These are phyloP conservation scores for Lecanicillium sp. DNA, from an alignment of 2,329 filamentous ascomycete species.

Conservation along the genomic window DNA sequence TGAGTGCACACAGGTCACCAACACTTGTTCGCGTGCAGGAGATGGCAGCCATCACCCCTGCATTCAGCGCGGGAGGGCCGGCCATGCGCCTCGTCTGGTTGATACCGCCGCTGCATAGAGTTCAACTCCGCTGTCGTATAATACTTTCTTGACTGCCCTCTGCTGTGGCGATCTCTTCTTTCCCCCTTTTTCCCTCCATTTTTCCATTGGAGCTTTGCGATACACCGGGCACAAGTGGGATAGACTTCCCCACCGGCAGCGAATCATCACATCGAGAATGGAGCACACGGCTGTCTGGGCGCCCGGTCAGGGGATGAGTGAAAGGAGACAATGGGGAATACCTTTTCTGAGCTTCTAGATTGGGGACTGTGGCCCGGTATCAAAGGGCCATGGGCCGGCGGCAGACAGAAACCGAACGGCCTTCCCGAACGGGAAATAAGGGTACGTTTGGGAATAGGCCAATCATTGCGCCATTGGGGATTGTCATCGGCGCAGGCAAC, in stretches of 20 bases:
- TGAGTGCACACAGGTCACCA: neutral
- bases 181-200: too few relatives aligned
- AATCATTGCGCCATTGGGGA: slow-evolving; percentile 10
- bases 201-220: too few relatives aligned
- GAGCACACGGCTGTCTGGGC: too few relatives aligned
- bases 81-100: neutral
- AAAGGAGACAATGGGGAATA: neutral
- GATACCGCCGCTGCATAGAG: too few relatives aligned
- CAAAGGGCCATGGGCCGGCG: neutral
- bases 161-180: too few relatives aligned
- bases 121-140: too few relatives aligned
- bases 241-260: too few relatives aligned
- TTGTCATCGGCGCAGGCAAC: slow-evolving; percentile 1
- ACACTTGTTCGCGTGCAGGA: neutral
- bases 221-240: too few relatives aligned
- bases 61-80: neutral
- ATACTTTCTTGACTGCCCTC: too few relatives aligned
- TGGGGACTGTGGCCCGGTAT: neutral
- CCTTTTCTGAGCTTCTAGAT: neutral
- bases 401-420: neutral
- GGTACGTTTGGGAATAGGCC: neutral
- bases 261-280: neutral
- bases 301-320: too few relatives aligned
- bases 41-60: neutral
- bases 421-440: slow-evolving; percentile 6